phyloP scores from a whole-genome alignment of 192 early-diverging fungal genomes.

The Coemansia sp. region DNA sequence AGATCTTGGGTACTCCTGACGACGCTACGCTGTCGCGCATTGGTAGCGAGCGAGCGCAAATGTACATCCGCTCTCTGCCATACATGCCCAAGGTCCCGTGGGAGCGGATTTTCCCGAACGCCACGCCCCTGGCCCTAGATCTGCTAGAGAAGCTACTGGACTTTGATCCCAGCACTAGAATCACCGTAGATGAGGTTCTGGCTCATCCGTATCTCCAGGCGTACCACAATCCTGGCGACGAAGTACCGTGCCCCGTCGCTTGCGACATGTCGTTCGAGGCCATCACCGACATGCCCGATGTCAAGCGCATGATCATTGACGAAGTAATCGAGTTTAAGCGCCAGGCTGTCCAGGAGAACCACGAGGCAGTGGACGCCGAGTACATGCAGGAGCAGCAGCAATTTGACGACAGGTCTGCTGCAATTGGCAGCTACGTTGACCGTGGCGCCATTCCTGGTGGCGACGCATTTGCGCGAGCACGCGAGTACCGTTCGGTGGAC shows the following conservation, averaged over 20 bases:
- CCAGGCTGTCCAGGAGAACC: constrained; percentile 49
- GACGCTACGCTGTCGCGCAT: constrained; percentile 84
- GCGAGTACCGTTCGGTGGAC: constrained; percentile 43
- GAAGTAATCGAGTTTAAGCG: constrained; percentile 82
- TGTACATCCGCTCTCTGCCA: constrained; percentile 93
- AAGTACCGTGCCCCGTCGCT: constrained; percentile 58
- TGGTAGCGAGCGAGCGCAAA: constrained; percentile 92
- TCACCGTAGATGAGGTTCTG: constrained; percentile 92
- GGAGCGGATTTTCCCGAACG: constrained; percentile 84
- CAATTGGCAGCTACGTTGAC: constrained; percentile 20
- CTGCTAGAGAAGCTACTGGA: constrained; percentile 84
- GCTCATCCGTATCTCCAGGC: constrained; percentile 91
- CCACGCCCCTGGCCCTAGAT: constrained; percentile 81
- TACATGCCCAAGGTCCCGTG: constrained; percentile 90
- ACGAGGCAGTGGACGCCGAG: constrained; percentile 47
- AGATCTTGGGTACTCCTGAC: constrained; percentile 95
- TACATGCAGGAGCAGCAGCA: constrained; percentile 30
- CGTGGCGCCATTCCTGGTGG: constrained; percentile 19
- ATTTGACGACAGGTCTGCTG: not conserved
- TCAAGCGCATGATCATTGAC: constrained; percentile 76
- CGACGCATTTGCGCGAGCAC: constrained; percentile 42
- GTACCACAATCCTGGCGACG: constrained; percentile 91
- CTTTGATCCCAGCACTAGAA: constrained; percentile 92
- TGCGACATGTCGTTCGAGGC: constrained; percentile 55
- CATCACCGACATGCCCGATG: constrained; percentile 42